A percentile compares a stretch with the other conserved stretches of the same genome.
phyloP scores from a whole-genome alignment of 1,284 basidiomycete genomes.

The Violaceomyces palustris region DNA sequence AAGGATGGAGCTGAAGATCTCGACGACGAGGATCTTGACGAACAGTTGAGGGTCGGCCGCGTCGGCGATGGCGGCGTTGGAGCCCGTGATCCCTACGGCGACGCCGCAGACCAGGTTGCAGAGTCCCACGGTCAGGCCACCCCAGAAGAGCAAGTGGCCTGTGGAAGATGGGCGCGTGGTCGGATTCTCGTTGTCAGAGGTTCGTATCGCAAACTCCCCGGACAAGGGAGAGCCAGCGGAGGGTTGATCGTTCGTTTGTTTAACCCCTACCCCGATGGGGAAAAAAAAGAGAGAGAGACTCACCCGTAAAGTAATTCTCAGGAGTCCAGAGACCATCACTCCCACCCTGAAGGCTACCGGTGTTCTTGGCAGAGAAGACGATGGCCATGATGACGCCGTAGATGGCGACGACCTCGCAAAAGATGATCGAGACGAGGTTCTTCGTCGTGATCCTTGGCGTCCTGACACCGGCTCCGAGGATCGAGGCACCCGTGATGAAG shows the following conservation, averaged over 20 bases:
- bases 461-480: constrained; percentile 90
- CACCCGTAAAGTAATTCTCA: constrained; percentile 48
- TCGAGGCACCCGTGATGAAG: constrained; percentile 89
- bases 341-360: constrained; percentile 35
- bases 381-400: constrained; percentile 72
- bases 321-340: constrained; percentile 34
- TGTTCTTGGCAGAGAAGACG: constrained; percentile 50
- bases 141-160: constrained; percentile 51
- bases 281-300: background rate
- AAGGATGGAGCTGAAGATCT: constrained; percentile 49
- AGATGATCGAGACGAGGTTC: constrained; percentile 99
- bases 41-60: constrained; percentile 51
- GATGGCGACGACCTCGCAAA: constrained; percentile 97
- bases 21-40: constrained; percentile 48
- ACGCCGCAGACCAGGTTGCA: constrained; percentile 51
- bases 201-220: too few species aligned
- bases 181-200: too few species aligned
- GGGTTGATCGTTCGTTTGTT: too few species aligned
- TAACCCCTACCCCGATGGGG: too few species aligned
- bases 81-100: constrained; percentile 48
- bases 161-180: too few species aligned
- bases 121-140: constrained; percentile 47
- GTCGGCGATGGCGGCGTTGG: constrained; percentile 50
- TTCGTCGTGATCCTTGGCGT: constrained; percentile 93
- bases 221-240: too few species aligned